phyloP scores from a whole-genome alignment of 805 yeast genomes.

The Pichia rugopelliculosa region DNA sequence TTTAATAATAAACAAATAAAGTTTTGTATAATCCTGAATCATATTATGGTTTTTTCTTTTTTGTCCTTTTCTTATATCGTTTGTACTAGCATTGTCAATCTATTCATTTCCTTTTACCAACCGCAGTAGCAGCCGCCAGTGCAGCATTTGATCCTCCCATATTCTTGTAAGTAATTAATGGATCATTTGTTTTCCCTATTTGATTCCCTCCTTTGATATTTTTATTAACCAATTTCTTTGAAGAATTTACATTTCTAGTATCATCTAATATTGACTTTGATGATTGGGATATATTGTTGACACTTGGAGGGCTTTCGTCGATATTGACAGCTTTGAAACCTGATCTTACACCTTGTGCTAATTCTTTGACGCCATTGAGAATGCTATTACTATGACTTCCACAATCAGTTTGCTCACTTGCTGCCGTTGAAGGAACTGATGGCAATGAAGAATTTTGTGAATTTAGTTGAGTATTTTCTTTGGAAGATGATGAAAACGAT shows the following conservation, averaged over 20 bases:
- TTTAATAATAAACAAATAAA: too few relatives aligned
- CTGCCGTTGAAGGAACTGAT: neutral
- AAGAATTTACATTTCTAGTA: too few relatives aligned
- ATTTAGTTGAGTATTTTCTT: neutral
- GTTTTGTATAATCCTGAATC: too few relatives aligned
- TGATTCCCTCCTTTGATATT: neutral
- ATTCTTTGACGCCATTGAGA: conserved; percentile 4
- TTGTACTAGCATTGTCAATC: too few relatives aligned
- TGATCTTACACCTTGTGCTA: conserved; percentile 4
- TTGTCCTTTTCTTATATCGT: too few relatives aligned
- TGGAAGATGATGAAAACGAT: conserved; percentile 1
- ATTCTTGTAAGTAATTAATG: neutral
- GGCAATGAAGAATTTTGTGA: neutral
- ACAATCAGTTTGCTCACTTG: neutral
- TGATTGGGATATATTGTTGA: neutral
- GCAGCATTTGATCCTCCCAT: conserved; percentile 2
- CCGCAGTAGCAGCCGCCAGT: conserved; percentile 8
- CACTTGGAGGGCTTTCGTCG: neutral
- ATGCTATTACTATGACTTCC: conserved; percentile 4
- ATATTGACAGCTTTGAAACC: neutral
- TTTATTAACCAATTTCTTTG: neutral
- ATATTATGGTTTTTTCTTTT: too few relatives aligned
- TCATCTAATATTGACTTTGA: neutral
- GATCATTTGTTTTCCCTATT: neutral
- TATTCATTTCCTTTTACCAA: conserved; percentile 2